A percentile compares a stretch with the other conserved stretches of the same genome.
Conservation (phyloP, 2,329 filamentous ascomycete genomes). For the Dothistroma pini region DNA sequence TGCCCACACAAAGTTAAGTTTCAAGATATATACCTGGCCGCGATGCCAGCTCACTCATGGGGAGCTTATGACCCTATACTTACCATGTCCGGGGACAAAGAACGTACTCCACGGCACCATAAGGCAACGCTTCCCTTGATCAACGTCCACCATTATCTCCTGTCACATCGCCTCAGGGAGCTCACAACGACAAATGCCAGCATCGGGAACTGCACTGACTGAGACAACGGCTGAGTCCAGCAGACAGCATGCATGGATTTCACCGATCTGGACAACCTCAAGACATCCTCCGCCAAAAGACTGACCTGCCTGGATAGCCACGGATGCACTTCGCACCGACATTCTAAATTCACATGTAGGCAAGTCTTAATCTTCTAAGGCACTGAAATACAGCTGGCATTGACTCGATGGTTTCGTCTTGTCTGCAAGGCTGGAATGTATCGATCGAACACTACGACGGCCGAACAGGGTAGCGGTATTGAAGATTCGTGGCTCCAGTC, state of each 20-base stretch:
- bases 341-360: neutral
- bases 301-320: neutral
- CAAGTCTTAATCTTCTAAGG: too few relatives aligned
- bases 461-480: too few relatives aligned
- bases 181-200: neutral
- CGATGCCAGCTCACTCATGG: neutral
- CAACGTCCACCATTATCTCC: neutral
- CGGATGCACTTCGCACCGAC: neutral
- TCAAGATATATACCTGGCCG: neutral
- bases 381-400: too few relatives aligned
- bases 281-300: neutral
- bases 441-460: too few relatives aligned
- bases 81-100: neutral
- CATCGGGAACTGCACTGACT: neutral
- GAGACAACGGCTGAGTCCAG: neutral
- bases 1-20: neutral
- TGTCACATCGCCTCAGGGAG: neutral
- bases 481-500: too few relatives aligned
- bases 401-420: too few relatives aligned
- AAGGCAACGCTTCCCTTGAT: neutral
- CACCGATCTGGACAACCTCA: neutral
- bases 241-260: neutral
- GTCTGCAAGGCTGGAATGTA: too few relatives aligned
- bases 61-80: neutral
- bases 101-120: neutral